Conservation (phyloP, 371 early-diverging fungal species). For the Phascolomyces articulosus region DNA sequence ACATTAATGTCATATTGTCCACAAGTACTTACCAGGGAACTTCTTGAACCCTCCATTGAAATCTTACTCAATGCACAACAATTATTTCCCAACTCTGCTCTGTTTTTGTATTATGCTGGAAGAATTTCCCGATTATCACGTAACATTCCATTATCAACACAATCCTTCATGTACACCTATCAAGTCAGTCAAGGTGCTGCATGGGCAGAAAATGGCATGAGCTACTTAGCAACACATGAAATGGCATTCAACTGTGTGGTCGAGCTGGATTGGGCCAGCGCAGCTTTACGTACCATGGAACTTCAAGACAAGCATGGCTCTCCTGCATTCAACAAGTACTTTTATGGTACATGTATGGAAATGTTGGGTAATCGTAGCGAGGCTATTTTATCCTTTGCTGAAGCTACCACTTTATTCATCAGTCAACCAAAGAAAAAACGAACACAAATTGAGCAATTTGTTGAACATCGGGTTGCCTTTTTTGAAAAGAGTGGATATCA, state of each 20-base stretch:
- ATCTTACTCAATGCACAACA: constrained; percentile 59
- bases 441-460: constrained; percentile 59
- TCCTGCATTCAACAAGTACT: constrained; percentile 59
- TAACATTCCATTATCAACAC: constrained; percentile 47
- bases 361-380: constrained; percentile 54
- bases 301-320: constrained; percentile 55
- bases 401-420: constrained; percentile 47
- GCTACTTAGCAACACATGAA: constrained; percentile 60
- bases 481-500: constrained; percentile 60
- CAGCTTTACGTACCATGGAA: constrained; percentile 42
- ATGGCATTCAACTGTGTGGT: constrained; percentile 62
- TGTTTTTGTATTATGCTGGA: constrained; percentile 66
- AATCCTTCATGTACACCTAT: constrained; percentile 49
- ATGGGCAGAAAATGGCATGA: constrained; percentile 51
- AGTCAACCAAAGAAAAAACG: constrained; percentile 32
- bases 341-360: constrained; percentile 61
- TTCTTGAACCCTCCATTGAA: constrained; percentile 59
- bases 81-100: constrained; percentile 63
- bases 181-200: constrained; percentile 46
- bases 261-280: constrained; percentile 56
- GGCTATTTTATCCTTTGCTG: constrained; percentile 53
- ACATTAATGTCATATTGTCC: constrained; percentile 49
- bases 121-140: constrained; percentile 59
- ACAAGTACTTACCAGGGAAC: constrained; percentile 42
- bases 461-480: constrained; percentile 52